phyloP scores from a whole-genome alignment of 139 green algal genomes.

The Coccomyxa sp. region DNA sequence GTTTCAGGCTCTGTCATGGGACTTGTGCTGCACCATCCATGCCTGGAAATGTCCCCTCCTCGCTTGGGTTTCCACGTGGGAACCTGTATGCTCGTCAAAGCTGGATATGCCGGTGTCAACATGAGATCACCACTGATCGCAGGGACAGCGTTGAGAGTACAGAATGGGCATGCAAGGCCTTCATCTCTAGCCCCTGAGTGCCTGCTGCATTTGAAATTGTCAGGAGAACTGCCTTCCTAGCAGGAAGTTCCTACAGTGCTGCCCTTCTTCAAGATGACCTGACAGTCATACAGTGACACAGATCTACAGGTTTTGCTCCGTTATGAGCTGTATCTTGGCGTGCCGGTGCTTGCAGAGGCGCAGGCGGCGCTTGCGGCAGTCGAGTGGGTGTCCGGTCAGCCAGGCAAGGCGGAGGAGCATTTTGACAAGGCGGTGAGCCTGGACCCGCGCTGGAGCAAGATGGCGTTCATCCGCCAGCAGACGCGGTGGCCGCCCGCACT shows the following conservation, averaged over 20 bases:
- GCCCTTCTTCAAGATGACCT: too few species aligned
- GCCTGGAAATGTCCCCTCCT: not conserved
- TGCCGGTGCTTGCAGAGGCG: conserved; percentile 12
- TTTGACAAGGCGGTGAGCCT: conserved; percentile 10
- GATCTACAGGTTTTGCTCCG: too few species aligned
- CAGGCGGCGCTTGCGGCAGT: conserved; percentile 22
- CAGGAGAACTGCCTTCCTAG: too few species aligned
- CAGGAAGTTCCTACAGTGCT: too few species aligned
- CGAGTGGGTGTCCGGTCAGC: conserved; percentile 4
- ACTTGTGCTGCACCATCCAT: not conserved
- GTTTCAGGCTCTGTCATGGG: not conserved
- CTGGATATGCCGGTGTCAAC: not conserved
- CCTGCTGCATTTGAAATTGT: too few species aligned
- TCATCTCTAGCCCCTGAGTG: too few species aligned
- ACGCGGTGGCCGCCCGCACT: conserved; percentile 17
- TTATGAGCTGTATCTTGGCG: too few species aligned
- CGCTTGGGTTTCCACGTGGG: too few species aligned
- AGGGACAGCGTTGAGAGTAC: too few species aligned
- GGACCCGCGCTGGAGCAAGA: conserved; percentile 8
- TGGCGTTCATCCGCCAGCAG: conserved; percentile 4
- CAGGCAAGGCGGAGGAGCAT: conserved; percentile 11
- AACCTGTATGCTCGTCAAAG: too few species aligned
- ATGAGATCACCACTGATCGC: not conserved
- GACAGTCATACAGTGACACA: too few species aligned
- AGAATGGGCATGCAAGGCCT: too few species aligned